phyloP scores from a whole-genome alignment of 768 basidiomycete genomes.

The Mycena sanguinolenta region DNA sequence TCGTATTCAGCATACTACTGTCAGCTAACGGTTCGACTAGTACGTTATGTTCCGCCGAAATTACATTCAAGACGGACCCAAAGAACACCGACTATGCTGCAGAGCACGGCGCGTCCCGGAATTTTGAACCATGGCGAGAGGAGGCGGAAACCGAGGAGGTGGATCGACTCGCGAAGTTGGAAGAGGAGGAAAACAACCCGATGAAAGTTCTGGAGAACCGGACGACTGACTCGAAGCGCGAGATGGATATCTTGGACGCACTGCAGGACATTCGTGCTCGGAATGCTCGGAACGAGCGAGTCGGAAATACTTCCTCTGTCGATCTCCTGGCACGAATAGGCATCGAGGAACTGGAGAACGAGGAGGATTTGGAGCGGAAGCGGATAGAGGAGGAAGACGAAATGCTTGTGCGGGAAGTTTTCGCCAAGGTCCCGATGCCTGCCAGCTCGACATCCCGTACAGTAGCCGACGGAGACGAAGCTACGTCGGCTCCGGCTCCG shows the following conservation, averaged over 20 bases:
- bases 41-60: slow-evolving; percentile 96
- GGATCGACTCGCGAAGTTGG: slow-evolving; percentile 86
- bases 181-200: slow-evolving; percentile 95
- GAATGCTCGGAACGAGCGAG: slow-evolving; percentile 90
- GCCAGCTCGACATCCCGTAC: slow-evolving; percentile 42
- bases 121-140: slow-evolving; percentile 98
- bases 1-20: not conserved
- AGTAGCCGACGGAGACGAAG: slow-evolving; percentile 38
- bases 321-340: slow-evolving; percentile 76
- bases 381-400: slow-evolving; percentile 93
- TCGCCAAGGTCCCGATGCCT: slow-evolving; percentile 76
- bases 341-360: slow-evolving; percentile 79
- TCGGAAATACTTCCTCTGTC: slow-evolving; percentile 70
- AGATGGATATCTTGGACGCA: slow-evolving; percentile 98
- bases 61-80: slow-evolving; percentile 99
- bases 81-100: slow-evolving; percentile 95
- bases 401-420: slow-evolving; percentile 86
- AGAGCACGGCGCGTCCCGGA: slow-evolving; percentile 97
- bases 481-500: slow-evolving; percentile 30
- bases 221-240: slow-evolving; percentile 91
- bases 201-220: slow-evolving; percentile 98
- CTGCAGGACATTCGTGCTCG: slow-evolving; percentile 91
- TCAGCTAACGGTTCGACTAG: slow-evolving; percentile 55
- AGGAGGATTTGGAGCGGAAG: slow-evolving; percentile 79
- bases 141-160: slow-evolving; percentile 83